These are phyloP conservation scores for Piloderma croceum DNA, from an alignment of 768 basidiomycete species.

Conservation along the genomic window DNA sequence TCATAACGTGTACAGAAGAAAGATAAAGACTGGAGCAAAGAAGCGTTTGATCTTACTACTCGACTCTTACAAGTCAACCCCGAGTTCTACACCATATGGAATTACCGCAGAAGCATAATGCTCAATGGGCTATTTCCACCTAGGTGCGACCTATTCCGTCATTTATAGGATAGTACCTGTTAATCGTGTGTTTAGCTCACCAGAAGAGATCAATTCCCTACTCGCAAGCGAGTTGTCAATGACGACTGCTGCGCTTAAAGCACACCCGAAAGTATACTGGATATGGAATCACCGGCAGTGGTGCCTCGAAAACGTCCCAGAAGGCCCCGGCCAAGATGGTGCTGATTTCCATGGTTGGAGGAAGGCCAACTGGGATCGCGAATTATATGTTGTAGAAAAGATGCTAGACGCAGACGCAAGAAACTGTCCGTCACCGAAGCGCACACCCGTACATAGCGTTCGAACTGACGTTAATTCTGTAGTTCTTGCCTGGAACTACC, in stretches of 20 bases:
- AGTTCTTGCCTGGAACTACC: slow-evolving; percentile 96
- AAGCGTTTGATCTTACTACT: slow-evolving; percentile 76
- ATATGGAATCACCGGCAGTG: slow-evolving; percentile 98
- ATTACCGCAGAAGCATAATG: slow-evolving; percentile 82
- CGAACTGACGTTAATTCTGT: slow-evolving; percentile 5
- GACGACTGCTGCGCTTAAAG: slow-evolving; percentile 75
- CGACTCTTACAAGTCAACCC: slow-evolving; percentile 79
- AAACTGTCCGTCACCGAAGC: slow-evolving; percentile 69
- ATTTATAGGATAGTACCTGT: not conserved
- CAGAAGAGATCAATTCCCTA: slow-evolving; percentile 54
- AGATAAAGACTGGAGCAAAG: slow-evolving; percentile 56
- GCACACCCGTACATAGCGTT: too few species aligned
- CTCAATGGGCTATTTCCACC: slow-evolving; percentile 61
- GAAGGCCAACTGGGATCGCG: slow-evolving; percentile 74
- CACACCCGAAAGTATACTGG: slow-evolving; percentile 94
- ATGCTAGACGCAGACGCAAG: slow-evolving; percentile 88
- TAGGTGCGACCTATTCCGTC: slow-evolving; percentile 38
- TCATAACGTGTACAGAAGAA: slow-evolving; percentile 51
- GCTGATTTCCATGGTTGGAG: slow-evolving; percentile 62
- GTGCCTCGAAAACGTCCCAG: slow-evolving; percentile 86
- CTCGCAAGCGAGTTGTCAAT: slow-evolving; percentile 71
- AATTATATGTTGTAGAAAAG: slow-evolving; percentile 84
- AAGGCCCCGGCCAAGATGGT: slow-evolving; percentile 47
- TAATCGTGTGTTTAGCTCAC: slow-evolving; percentile 39
- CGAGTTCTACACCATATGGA: slow-evolving; percentile 96